Evolutionary conservation across 2,329 filamentous ascomycete genomes (phyloP).

Genomic region (Chrysoporthe puriensis): DNA sequence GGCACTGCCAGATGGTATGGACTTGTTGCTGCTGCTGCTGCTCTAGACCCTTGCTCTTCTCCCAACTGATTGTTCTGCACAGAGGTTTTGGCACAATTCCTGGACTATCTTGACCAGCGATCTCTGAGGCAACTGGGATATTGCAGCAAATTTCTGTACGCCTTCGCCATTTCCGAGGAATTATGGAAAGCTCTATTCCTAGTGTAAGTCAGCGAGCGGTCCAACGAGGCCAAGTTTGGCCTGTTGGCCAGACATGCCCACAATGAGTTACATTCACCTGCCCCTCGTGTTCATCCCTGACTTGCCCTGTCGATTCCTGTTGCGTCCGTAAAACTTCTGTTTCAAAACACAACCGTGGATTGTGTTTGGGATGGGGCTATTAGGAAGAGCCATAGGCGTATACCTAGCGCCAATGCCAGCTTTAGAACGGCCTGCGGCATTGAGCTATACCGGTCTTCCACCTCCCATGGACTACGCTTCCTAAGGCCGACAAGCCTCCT

Average conservation of each 20-base stretch:
- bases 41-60: not conserved
- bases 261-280: not conserved
- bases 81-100: conserved; percentile 73
- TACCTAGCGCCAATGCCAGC: not conserved
- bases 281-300: not conserved
- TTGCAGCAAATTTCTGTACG: conserved; percentile 85
- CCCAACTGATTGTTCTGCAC: not conserved
- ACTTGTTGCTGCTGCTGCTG: not conserved
- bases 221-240: conserved; percentile 1
- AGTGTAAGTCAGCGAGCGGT: conserved; percentile 63
- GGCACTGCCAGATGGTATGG: conserved; percentile 66
- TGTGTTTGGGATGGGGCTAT: not conserved
- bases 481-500: not conserved
- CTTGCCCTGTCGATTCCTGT: not conserved
- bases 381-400: not conserved
- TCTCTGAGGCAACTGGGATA: conserved; percentile 69
- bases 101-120: conserved; percentile 73
- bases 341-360: not conserved
- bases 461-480: not conserved
- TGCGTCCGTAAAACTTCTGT: not conserved
- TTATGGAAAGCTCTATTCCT: conserved; percentile 87
- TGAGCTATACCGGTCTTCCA: not conserved
- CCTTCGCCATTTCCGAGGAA: conserved; percentile 82
- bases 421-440: not conserved
- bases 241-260: not conserved